phyloP scores from a whole-genome alignment of 305 asterid genomes.

The Ilex paraguariensis region DNA sequence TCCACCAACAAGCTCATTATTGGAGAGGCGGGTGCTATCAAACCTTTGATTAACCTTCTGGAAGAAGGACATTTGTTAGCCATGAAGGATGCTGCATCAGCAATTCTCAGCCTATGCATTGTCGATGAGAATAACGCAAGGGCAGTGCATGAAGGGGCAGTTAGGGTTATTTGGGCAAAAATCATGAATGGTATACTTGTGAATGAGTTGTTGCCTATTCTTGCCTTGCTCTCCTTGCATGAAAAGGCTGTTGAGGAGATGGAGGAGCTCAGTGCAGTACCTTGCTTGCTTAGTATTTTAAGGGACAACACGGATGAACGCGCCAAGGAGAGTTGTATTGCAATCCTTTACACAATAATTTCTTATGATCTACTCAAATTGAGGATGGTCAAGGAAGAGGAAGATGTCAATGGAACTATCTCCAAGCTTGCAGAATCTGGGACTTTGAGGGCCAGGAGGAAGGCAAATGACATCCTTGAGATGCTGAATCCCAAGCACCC shows the following conservation, averaged over 20 bases:
- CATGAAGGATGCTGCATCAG: neutral
- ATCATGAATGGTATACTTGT: neutral
- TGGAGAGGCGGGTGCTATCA: neutral
- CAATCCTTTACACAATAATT: neutral
- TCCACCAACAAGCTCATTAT: no score
- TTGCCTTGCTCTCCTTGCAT: neutral
- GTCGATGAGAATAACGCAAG: neutral
- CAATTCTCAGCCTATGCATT: neutral
- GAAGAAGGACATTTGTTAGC: neutral
- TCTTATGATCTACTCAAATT: neutral
- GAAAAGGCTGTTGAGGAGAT: neutral
- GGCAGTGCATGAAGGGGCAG: neutral
- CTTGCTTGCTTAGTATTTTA: neutral
- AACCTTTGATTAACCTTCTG: neutral
- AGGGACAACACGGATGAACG: neutral
- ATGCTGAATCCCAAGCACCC: constrained; percentile 10
- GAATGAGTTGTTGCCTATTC: neutral
- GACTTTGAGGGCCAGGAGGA: constrained; percentile 29
- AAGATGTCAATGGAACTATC: constrained; percentile 8
- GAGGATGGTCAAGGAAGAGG: neutral
- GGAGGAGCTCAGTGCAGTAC: neutral
- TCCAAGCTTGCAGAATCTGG: constrained; percentile 15
- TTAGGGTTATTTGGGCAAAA: neutral
- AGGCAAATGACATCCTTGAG: constrained; percentile 24
- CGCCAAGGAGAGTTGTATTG: neutral